Conservation (phyloP, 768 basidiomycete genomes). For the Rhodosporidiobolus sp. region DNA sequence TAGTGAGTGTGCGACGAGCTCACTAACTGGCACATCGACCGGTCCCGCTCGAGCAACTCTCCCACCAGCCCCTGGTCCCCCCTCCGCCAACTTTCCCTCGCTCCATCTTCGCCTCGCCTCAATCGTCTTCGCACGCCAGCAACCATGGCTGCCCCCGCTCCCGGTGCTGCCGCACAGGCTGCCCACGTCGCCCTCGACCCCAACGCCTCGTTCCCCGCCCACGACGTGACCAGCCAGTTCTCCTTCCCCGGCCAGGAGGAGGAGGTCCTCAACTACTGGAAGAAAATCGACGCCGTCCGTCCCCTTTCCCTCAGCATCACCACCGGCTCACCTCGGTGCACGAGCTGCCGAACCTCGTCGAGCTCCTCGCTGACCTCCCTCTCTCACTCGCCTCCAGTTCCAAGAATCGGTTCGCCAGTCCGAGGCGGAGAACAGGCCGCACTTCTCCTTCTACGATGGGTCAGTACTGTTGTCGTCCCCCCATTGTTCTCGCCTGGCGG, state of each 20-base stretch:
- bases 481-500: neutral
- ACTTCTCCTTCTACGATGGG: constrained; percentile 85
- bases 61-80: neutral
- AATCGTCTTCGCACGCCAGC: neutral
- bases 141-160: neutral
- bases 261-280: constrained; percentile 64
- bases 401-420: constrained; percentile 87
- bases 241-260: constrained; percentile 81
- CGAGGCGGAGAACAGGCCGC: constrained; percentile 84
- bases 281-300: constrained; percentile 77
- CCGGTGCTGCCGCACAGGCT: no score
- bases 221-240: constrained; percentile 52
- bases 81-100: neutral
- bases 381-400: constrained; percentile 54
- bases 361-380: neutral
- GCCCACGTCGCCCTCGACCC: constrained; percentile 23
- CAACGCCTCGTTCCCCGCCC: constrained; percentile 33
- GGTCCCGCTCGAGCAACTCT: neutral
- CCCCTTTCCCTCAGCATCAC: no score
- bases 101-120: neutral
- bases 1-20: no score
- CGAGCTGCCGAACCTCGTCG: neutral
- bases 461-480: constrained; percentile 56
- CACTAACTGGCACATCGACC: neutral
- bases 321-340: neutral